Conservation (phyloP, 2,329 filamentous ascomycete species). For the Stagonosporopsis vannaccii region DNA sequence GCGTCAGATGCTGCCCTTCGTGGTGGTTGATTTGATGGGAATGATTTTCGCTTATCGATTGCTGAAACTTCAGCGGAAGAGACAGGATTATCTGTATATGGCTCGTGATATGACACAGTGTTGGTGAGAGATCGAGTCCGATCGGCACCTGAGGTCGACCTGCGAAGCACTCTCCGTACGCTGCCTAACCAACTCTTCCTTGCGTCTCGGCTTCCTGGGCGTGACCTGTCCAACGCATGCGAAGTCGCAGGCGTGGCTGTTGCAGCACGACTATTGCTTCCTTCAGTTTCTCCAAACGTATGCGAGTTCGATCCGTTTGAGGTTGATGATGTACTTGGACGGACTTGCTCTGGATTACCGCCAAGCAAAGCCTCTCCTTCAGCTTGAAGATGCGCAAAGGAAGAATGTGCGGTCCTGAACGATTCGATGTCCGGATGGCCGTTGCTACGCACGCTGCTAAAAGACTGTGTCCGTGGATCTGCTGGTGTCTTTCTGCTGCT, state of each 20-base stretch:
- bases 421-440: constrained; percentile 55
- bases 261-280: constrained; percentile 30
- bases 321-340: constrained; percentile 43
- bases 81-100: constrained; percentile 39
- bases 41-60: constrained; percentile 25
- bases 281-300: constrained; percentile 32
- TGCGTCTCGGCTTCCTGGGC: constrained; percentile 29
- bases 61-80: constrained; percentile 17
- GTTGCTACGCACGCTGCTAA: constrained; percentile 49
- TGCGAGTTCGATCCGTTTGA: constrained; percentile 37
- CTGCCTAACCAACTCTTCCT: constrained; percentile 50
- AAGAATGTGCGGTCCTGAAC: constrained; percentile 60
- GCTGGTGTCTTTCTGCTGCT: constrained; percentile 28
- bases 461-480: constrained; percentile 37
- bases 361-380: constrained; percentile 62
- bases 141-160: constrained; percentile 37
- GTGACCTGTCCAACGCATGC: constrained; percentile 27
- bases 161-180: constrained; percentile 44
- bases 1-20: constrained; percentile 56
- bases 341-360: constrained; percentile 45
- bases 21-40: constrained; percentile 38
- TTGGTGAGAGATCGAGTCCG: constrained; percentile 39
- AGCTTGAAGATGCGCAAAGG: constrained; percentile 57
- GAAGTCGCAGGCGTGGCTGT: constrained; percentile 41
- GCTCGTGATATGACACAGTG: constrained; percentile 34